Conservation (phyloP, 768 basidiomycete genomes). For the Fistulinella prunicolor region DNA sequence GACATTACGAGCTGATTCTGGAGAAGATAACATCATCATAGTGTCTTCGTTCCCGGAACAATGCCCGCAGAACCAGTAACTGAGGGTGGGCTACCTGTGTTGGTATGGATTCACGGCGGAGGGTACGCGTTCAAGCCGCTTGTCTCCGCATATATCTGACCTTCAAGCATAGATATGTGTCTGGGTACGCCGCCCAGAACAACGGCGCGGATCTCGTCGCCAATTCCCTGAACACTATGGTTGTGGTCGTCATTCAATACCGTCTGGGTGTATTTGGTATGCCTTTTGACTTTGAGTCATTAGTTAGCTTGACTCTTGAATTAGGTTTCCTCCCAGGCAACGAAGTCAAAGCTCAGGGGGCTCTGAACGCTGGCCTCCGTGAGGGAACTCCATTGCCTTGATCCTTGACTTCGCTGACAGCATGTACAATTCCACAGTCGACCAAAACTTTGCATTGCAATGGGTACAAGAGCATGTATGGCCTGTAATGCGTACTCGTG, state of each 20-base stretch:
- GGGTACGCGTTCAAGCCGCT: conserved; percentile 17
- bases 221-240: conserved; percentile 20
- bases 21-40: neutral
- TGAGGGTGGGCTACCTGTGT: conserved; percentile 24
- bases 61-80: neutral
- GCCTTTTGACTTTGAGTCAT: neutral
- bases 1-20: neutral
- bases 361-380: conserved; percentile 37
- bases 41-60: conserved; percentile 12
- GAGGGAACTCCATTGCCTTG: too few species aligned
- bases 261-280: conserved; percentile 36
- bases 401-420: too few species aligned
- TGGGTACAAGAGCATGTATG: conserved; percentile 37
- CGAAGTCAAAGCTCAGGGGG: conserved; percentile 29
- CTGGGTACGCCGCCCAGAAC: conserved; percentile 14
- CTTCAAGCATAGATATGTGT: conserved; percentile 19
- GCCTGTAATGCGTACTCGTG: neutral
- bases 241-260: conserved; percentile 34
- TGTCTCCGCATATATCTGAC: neutral
- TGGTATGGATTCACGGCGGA: conserved; percentile 39
- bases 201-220: conserved; percentile 25
- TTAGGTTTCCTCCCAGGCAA: conserved; percentile 34
- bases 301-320: neutral
- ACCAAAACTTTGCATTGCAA: conserved; percentile 33
- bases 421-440: conserved; percentile 30